A percentile compares a stretch with the other conserved stretches of the same genome.
Evolutionary conservation across 2,329 filamentous ascomycete species (phyloP).

Genomic region (Fusarium aywerte): DNA sequence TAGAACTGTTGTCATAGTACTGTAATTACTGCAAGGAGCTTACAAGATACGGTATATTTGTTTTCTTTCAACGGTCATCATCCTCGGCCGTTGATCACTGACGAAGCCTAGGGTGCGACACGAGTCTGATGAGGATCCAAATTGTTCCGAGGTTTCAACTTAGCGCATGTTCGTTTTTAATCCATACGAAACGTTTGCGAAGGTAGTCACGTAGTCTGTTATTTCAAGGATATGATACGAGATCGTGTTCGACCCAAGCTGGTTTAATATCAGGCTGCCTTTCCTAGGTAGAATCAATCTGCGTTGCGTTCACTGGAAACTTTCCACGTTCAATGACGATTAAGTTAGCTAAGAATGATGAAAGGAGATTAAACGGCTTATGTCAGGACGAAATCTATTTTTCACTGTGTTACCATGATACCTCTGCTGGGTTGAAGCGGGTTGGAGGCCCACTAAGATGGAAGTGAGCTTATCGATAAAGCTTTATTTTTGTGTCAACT

Average conservation of each 20-base stretch:
- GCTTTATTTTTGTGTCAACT: constrained; percentile 39
- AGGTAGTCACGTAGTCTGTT: not conserved
- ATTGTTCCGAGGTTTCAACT: not conserved
- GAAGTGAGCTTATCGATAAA: constrained; percentile 46
- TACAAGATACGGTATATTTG: not conserved
- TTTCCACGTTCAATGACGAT: not conserved
- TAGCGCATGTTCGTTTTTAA: not conserved
- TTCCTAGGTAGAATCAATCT: not conserved
- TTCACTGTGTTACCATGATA: not conserved
- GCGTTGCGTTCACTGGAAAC: not conserved
- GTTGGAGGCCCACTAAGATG: constrained; percentile 10
- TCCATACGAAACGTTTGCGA: too few species aligned
- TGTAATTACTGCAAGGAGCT: not conserved
- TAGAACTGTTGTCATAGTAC: too few species aligned
- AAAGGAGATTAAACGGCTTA: not conserved
- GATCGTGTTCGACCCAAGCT: not conserved
- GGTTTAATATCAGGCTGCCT: not conserved
- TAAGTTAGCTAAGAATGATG: not conserved
- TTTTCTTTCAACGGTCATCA: not conserved
- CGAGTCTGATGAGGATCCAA: not conserved
- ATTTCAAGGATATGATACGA: not conserved
- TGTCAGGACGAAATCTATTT: not conserved
- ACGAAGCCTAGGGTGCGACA: not conserved
- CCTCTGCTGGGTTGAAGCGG: not conserved
- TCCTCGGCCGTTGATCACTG: not conserved